Percentiles rank a stretch among this genome's conserved stretches.
phyloP scores from a whole-genome alignment of 768 basidiomycete species.

The Suillus ampliporus region DNA sequence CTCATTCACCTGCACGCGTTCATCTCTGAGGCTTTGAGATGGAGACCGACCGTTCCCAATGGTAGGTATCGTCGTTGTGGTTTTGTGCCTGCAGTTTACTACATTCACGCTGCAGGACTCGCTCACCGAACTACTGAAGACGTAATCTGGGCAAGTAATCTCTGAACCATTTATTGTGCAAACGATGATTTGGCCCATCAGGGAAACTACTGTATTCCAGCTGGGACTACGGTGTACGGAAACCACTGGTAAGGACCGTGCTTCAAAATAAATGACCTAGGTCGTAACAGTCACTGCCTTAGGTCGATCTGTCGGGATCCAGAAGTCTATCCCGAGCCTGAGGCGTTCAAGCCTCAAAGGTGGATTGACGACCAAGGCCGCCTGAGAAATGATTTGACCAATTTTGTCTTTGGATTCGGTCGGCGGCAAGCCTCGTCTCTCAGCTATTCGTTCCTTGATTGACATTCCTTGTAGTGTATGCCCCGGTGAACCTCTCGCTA shows the following conservation, averaged over 20 bases:
- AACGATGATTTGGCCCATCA: slow-evolving; percentile 17
- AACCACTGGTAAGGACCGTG: slow-evolving; percentile 22
- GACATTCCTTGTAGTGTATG: slow-evolving; percentile 48
- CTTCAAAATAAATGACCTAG: not conserved
- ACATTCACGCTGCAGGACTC: slow-evolving; percentile 42
- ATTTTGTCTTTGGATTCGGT: too few relatives aligned
- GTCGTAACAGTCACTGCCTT: too few relatives aligned
- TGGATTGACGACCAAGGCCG: slow-evolving; percentile 55
- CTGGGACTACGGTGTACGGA: slow-evolving; percentile 24
- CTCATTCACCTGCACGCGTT: slow-evolving; percentile 45
- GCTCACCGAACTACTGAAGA: slow-evolving; percentile 66
- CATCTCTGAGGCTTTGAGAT: slow-evolving; percentile 40
- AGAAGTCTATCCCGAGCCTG: slow-evolving; percentile 34
- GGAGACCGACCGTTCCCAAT: slow-evolving; percentile 34
- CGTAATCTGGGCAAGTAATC: slow-evolving; percentile 54
- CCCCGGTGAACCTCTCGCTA: slow-evolving; percentile 59
- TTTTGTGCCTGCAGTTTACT: not conserved
- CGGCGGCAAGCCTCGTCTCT: not conserved
- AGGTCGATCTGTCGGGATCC: slow-evolving; percentile 6
- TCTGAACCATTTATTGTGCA: not conserved
- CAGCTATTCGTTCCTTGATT: not conserved
- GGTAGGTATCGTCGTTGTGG: slow-evolving; percentile 28
- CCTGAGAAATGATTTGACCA: slow-evolving; percentile 47
- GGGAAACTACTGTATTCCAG: slow-evolving; percentile 27
- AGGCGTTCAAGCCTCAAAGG: slow-evolving; percentile 55